Base-by-base conservation (phyloP, 2,329 filamentous ascomycete genomes). In the Ophiostoma fasciatum region DNA sequence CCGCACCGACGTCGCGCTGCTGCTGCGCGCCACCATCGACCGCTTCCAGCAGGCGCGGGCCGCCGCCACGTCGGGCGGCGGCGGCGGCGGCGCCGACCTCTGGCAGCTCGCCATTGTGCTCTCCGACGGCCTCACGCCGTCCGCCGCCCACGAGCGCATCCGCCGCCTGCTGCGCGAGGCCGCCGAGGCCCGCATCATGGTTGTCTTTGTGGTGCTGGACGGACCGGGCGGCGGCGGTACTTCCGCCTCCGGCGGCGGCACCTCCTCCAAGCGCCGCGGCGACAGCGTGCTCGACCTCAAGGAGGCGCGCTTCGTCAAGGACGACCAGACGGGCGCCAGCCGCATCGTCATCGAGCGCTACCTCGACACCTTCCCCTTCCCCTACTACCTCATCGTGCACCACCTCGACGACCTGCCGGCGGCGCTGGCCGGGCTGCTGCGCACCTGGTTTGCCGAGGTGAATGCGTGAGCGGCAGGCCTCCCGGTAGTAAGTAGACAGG, bases 121-220 rank as follows among this genome's bases (percentile, higher is more conserved):
- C 36, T 93, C 83, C 0, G 90, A 99, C 50, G 90, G 92, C 8
- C 74, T 96, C 18, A 94, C 87, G 46, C 84, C 92, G 35, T 75
- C 71, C 26, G 63, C 66, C 2, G 79, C 87, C 32, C 88, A 96
- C 54, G 82, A 85, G 14, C 68, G 73, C 5, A 87, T 98, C 46
- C 71, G 82, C 13, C 67, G 83, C 5, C 67, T 96, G 17, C 74
- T 98, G 10, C 70, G 90, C 9, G 79, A 88, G 57, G 88, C 90
- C 1, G 76, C 85, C 50, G 87, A 94, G 56, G 83, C 94, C 59
- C 70, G 85, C 13, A 92, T 99, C 52, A 94, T 98, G 83, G 77
- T 96, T 44, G 88, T 98, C 6, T 99, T 98, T 55, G 83, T 98
- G 48, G 81, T 99, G 49, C 84, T 98, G 51, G 90, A 98, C 61